These are phyloP conservation scores for Penicillium digitatum DNA, from an alignment of 2,329 filamentous ascomycete species.

Conservation along the genomic window DNA sequence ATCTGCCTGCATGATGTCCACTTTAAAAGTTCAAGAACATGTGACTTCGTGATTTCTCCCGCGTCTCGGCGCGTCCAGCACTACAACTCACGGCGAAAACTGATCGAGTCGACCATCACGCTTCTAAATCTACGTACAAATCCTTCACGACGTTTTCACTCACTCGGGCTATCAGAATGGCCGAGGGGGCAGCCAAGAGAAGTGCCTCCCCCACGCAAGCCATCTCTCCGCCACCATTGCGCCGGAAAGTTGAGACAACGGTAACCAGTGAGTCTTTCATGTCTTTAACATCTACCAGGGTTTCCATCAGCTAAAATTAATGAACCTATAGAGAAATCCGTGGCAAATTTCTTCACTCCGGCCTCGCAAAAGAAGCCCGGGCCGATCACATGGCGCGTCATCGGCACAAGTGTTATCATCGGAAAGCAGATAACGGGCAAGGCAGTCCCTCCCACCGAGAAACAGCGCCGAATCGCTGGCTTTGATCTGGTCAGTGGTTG, in stretches of 20 bases:
- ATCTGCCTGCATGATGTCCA: background rate
- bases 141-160: conserved; percentile 15
- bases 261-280: conserved; percentile 49
- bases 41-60: conserved; percentile 38
- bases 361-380: conserved; percentile 78
- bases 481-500: conserved; percentile 44
- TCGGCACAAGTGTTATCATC: conserved; percentile 68
- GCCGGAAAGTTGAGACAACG: conserved; percentile 52
- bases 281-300: conserved; percentile 3
- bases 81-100: background rate
- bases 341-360: conserved; percentile 85
- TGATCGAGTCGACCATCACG: background rate
- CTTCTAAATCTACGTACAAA: background rate
- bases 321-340: conserved; percentile 44
- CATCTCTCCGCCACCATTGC: conserved; percentile 57
- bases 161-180: conserved; percentile 24
- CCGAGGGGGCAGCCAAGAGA: conserved; percentile 33
- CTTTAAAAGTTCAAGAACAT: conserved; percentile 23
- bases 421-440: conserved; percentile 60
- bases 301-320: background rate
- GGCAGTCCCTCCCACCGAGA: conserved; percentile 10
- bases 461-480: conserved; percentile 39
- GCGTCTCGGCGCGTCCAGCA: conserved; percentile 27
- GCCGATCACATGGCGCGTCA: conserved; percentile 64
- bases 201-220: conserved; percentile 35